Percentiles rank a stretch among this genome's conserved stretches.
Evolutionary conservation across 1,139 yeast genomes (phyloP).

Genomic region (Nadsonia starkeyi-henricii): DNA sequence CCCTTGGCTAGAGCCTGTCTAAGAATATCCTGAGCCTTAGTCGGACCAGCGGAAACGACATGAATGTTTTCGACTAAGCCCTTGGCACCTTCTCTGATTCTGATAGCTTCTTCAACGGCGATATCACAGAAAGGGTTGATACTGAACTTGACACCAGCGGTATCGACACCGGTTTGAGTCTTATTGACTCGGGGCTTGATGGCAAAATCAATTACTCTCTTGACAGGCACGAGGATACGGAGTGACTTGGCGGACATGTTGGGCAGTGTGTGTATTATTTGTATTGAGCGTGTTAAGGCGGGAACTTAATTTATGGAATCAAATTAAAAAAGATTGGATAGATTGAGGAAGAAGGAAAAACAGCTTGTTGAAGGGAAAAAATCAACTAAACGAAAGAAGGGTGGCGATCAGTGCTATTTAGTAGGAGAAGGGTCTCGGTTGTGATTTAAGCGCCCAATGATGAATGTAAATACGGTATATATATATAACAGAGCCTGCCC

Average conservation of each 20-base stretch:
- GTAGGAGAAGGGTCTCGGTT: not conserved
- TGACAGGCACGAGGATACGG: constrained; percentile 81
- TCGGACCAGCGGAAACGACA: constrained; percentile 85
- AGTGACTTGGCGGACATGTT: constrained; percentile 26
- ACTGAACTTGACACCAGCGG: constrained; percentile 82
- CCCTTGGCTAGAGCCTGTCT: constrained; percentile 92
- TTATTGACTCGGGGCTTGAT: constrained; percentile 87
- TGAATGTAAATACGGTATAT: not conserved
- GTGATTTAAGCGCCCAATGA: not conserved
- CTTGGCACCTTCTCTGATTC: constrained; percentile 55
- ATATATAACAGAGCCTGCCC: not conserved
- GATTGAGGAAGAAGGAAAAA: no score
- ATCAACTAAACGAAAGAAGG: not conserved
- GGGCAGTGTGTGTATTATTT: no score
- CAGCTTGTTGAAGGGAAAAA: no score
- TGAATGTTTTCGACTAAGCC: constrained; percentile 70
- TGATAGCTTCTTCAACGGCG: constrained; percentile 84
- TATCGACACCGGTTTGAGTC: constrained; percentile 73
- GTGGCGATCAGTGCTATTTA: not conserved
- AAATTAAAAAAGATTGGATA: no score
- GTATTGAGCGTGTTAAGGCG: no score
- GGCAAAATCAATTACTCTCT: constrained; percentile 88
- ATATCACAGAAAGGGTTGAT: constrained; percentile 97
- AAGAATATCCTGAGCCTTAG: constrained; percentile 76
- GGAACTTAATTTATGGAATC: no score